Conservation (phyloP, 768 basidiomycete species). For the Lactarius akahatsu region DNA sequence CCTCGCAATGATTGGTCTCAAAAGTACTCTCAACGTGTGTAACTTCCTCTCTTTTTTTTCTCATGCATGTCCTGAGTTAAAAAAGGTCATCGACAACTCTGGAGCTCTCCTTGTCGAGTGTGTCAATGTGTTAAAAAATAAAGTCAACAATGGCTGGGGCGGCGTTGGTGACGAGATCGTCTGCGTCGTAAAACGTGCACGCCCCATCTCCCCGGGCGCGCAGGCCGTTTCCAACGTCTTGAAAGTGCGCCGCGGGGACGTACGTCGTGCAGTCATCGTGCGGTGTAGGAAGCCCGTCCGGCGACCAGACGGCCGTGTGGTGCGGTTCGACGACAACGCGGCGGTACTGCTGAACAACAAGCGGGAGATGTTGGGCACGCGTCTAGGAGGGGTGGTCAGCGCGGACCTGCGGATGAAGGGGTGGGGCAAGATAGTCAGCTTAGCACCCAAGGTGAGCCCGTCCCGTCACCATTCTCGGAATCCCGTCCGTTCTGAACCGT, state of each 20-base stretch:
- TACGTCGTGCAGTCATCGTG: slow-evolving; percentile 94
- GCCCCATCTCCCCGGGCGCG: slow-evolving; percentile 69
- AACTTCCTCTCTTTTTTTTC: background rate
- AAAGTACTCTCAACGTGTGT: slow-evolving; percentile 82
- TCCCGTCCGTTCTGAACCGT: background rate
- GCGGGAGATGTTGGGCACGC: slow-evolving; percentile 91
- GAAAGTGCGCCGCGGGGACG: slow-evolving; percentile 91
- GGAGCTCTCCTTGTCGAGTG: slow-evolving; percentile 94
- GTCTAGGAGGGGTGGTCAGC: slow-evolving; percentile 91
- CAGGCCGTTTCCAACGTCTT: slow-evolving; percentile 73
- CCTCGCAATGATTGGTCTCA: slow-evolving; percentile 85
- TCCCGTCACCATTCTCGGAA: slow-evolving; percentile 11
- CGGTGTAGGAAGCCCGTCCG: slow-evolving; percentile 85
- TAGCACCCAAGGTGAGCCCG: slow-evolving; percentile 78
- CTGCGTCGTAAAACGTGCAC: slow-evolving; percentile 89
- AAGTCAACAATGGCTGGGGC: slow-evolving; percentile 94
- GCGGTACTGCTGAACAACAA: slow-evolving; percentile 94
- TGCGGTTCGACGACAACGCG: slow-evolving; percentile 96
- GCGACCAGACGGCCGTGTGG: slow-evolving; percentile 81
- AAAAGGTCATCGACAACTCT: slow-evolving; percentile 93
- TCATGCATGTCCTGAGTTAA: slow-evolving; percentile 6
- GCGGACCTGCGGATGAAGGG: slow-evolving; percentile 88
- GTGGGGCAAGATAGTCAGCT: slow-evolving; percentile 90
- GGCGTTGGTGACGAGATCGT: slow-evolving; percentile 94
- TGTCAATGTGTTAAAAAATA: slow-evolving; percentile 94